phyloP scores from a whole-genome alignment of 768 basidiomycete species.

The Hygrocybe coccinea region DNA sequence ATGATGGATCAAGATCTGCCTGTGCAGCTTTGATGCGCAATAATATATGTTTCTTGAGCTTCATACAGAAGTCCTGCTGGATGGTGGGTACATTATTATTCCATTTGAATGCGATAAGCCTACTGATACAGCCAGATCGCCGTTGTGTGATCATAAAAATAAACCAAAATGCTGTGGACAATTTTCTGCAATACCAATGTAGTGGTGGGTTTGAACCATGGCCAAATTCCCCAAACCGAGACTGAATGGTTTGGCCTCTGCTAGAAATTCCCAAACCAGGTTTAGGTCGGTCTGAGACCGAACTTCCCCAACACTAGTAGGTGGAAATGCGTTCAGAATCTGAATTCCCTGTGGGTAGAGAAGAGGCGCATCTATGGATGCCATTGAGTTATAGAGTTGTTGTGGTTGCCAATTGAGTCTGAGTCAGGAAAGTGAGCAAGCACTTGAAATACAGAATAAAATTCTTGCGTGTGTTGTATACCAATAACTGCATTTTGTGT shows the following conservation, averaged over 20 bases:
- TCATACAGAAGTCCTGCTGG: constrained; percentile 23
- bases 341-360: background rate
- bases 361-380: background rate
- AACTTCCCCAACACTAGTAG: too few relatives aligned
- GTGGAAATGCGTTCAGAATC: background rate
- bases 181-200: background rate
- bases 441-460: background rate
- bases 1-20: background rate
- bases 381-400: background rate
- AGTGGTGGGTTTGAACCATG: too few relatives aligned
- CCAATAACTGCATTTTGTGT: too few relatives aligned
- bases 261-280: too few relatives aligned
- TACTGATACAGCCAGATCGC: constrained; percentile 2
- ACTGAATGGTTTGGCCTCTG: too few relatives aligned
- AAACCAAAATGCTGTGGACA: background rate
- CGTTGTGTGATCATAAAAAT: background rate
- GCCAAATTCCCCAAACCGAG: too few relatives aligned
- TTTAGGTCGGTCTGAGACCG: too few relatives aligned
- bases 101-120: background rate
- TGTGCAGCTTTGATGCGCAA: constrained; percentile 4
- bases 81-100: background rate
- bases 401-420: background rate
- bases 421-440: background rate
- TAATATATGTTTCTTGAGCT: constrained; percentile 24
- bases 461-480: background rate